These are phyloP conservation scores for Spizellomyces sp. DNA, from an alignment of 192 early-diverging fungal species.

Conservation along the genomic window DNA sequence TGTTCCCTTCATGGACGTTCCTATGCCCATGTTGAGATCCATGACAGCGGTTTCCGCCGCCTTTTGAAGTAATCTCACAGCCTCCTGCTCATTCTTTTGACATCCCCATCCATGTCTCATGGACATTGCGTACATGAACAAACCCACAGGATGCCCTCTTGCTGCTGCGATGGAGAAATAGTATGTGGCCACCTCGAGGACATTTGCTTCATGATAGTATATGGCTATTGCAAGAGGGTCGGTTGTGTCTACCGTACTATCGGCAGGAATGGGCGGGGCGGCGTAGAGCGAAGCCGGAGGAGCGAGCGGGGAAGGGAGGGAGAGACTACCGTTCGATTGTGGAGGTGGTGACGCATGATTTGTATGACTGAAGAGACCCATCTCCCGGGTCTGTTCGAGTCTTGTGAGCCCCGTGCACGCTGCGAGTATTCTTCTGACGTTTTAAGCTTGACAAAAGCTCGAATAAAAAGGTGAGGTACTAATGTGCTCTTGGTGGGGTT, in stretches of 20 bases:
- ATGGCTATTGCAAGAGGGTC: constrained; percentile 50
- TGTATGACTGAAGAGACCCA: not conserved
- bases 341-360: not conserved
- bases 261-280: constrained; percentile 28
- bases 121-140: constrained; percentile 56
- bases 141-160: constrained; percentile 40
- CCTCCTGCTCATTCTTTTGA: constrained; percentile 39
- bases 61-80: constrained; percentile 35
- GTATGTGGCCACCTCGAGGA: constrained; percentile 50
- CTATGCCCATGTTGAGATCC: constrained; percentile 13
- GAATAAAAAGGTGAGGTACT: no score
- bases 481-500: no score
- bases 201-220: constrained; percentile 50
- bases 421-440: no score
- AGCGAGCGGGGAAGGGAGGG: constrained; percentile 22
- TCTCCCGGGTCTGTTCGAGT: not conserved
- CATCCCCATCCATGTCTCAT: constrained; percentile 57
- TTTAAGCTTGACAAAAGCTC: no score
- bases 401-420: no score
- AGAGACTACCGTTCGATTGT: not conserved
- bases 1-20: not conserved
- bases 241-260: constrained; percentile 28
- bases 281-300: constrained; percentile 20
- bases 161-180: constrained; percentile 52
- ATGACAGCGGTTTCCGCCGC: constrained; percentile 39